A percentile compares a stretch with the other conserved stretches of the same genome.
phyloP scores from a whole-genome alignment of 2,329 filamentous ascomycete genomes.

The Aspergillus ochraceoroseus region DNA sequence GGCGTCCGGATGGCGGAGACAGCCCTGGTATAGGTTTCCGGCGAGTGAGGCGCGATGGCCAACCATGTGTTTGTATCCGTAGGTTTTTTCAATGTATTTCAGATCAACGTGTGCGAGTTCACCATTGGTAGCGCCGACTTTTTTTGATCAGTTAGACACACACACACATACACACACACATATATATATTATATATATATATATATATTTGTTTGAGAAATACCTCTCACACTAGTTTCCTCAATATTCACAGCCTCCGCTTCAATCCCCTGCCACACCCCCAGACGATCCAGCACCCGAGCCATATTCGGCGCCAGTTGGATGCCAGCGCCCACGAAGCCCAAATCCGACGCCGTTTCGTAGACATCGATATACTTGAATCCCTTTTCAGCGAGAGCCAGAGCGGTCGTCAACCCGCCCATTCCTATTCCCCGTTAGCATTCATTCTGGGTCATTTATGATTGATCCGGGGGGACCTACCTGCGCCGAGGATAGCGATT shows the following conservation, averaged over 20 bases:
- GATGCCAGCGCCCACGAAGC: constrained; percentile 80
- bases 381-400: constrained; percentile 69
- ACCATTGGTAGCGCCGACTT: constrained; percentile 60
- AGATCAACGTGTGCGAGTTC: constrained; percentile 69
- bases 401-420: constrained; percentile 68
- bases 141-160: constrained; percentile 24
- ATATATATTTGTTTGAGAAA: too few relatives aligned
- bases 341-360: constrained; percentile 66
- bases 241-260: constrained; percentile 65
- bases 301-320: constrained; percentile 80
- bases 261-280: constrained; percentile 66
- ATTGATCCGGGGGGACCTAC: constrained; percentile 6
- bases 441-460: not conserved
- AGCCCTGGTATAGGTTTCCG: constrained; percentile 64
- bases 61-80: constrained; percentile 73
- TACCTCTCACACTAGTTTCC: constrained; percentile 68
- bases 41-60: constrained; percentile 71
- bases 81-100: constrained; percentile 61
- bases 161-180: too few relatives aligned
- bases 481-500: constrained; percentile 49
- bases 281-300: constrained; percentile 66
- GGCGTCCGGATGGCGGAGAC: constrained; percentile 52
- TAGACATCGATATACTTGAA: constrained; percentile 70
- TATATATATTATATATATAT: too few relatives aligned
- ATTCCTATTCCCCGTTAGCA: constrained; percentile 48